Percentiles rank a stretch among this genome's conserved stretches.
Evolutionary conservation across 306 rosid species (phyloP).

Genomic region (Trifolium dubium): DNA sequence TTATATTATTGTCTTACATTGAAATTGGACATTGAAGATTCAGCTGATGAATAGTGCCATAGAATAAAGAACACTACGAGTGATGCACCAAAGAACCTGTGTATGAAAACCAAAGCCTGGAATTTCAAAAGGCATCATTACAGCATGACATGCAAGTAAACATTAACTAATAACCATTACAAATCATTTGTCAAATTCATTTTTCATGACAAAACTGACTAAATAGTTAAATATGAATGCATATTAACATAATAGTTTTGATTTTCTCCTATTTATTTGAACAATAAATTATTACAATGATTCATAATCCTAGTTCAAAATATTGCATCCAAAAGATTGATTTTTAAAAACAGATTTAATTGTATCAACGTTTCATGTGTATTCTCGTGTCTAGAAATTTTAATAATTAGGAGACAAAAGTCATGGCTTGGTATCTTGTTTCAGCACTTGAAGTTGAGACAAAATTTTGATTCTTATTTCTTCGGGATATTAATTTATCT

Average conservation of each 20-base stretch:
- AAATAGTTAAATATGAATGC: conserved; percentile 35
- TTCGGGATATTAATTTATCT: not conserved
- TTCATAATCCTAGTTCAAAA: conserved; percentile 9
- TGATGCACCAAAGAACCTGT: conserved; percentile 96
- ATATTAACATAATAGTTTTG: conserved; percentile 5
- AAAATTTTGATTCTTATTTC: not conserved
- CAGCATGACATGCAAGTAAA: conserved; percentile 42
- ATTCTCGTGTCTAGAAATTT: not conserved
- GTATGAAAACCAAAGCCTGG: conserved; percentile 98
- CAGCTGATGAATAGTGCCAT: conserved; percentile 75
- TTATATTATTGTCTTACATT: conserved; percentile 56
- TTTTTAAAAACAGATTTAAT: not conserved
- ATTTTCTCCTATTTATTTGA: conserved; percentile 11
- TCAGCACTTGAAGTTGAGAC: not conserved
- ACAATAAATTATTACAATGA: conserved; percentile 16
- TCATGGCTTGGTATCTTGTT: not conserved
- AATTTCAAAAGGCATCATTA: conserved; percentile 74
- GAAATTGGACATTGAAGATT: conserved; percentile 44
- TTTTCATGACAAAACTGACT: conserved; percentile 15
- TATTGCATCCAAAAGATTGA: not conserved
- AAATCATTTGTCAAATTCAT: not conserved
- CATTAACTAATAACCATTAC: conserved; percentile 20
- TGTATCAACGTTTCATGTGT: not conserved
- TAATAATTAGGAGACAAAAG: not conserved
- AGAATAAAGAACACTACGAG: conserved; percentile 77